Evolutionary conservation across 1,284 basidiomycete genomes (phyloP), one percentile per base, ranked within the genome.

Genomic region (Quambalaria eucalypti): DNA sequence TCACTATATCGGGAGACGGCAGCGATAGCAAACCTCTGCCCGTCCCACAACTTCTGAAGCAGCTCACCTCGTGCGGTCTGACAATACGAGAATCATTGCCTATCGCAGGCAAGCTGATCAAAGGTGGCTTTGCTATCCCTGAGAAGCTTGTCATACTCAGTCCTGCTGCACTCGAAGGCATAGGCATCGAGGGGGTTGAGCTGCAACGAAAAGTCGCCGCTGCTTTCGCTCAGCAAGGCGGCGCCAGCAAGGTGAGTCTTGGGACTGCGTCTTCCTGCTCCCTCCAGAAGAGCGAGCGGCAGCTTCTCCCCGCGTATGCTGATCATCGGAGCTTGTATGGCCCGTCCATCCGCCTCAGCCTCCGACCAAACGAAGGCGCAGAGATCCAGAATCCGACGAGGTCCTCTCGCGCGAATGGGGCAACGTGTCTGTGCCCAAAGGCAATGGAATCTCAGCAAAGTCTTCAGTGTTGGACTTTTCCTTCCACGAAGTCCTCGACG

Each of bases 401-500:
- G 51, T 60, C 1, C 56, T 68, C 25, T 53, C 60, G 44, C 30
- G 64, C n/a, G 62, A 66, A 23, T 66, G 64, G 50, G 64, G 66
- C n/a, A 68, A 66, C 40, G 59, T 65, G 9, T 31, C 46, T 8
- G 57, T 47, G 0, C 60, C 62, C 0, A 12, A 16, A 7, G 21
- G 12, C n/a, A 12, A 23, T 6, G 30, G 9, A 10, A 12, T 25
- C 21, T 36, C 50, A 19, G 23, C 50, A 4, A 16, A 1, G 25
- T 12, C 9, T 10, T 19, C 23, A 9, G 25, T 33, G 36, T n/a
- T 38, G 25, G 21, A 19, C n/a, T 48, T 31, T 50, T 40, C 49
- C 8, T 71, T 74, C 59, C 59, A 69, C 38, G 57, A 62, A 46
- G 56, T 73, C 6, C 53, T 71, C 6, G 62, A 66, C 23, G 57